A percentile compares a stretch with the other conserved stretches of the same genome.
These are phyloP conservation scores for Pezicula carpinea DNA, from an alignment of 2,329 filamentous ascomycete species.

Conservation along the genomic window DNA sequence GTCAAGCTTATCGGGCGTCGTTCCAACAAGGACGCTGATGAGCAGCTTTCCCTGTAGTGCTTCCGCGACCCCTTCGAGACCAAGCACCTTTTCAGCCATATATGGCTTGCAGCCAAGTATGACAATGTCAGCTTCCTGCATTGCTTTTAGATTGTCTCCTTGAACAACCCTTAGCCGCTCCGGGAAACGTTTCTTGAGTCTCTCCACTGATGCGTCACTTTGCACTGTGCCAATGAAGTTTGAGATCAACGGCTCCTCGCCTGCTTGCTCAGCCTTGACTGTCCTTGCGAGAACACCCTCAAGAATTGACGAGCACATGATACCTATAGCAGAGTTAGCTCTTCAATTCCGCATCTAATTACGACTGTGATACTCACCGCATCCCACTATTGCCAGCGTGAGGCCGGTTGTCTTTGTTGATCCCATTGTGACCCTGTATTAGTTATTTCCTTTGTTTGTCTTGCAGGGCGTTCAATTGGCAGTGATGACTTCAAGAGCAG, in stretches of 20 bases:
- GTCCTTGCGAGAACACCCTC: conserved; percentile 19
- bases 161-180: conserved; percentile 26
- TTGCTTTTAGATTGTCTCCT: conserved; percentile 62
- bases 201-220: conserved; percentile 32
- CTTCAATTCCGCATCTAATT: conserved; percentile 11
- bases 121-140: conserved; percentile 66
- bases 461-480: no score
- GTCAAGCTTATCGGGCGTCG: conserved; percentile 67
- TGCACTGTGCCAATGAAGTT: conserved; percentile 38
- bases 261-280: conserved; percentile 6
- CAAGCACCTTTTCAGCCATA: conserved; percentile 65
- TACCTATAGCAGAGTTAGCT: conserved; percentile 14
- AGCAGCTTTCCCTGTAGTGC: conserved; percentile 77
- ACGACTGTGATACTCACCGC: conserved; percentile 16
- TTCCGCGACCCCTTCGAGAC: conserved; percentile 61
- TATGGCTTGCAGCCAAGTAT: conserved; percentile 80
- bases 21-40: conserved; percentile 76
- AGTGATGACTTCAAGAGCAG: no score
- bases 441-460: background rate
- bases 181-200: conserved; percentile 29
- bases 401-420: conserved; percentile 3
- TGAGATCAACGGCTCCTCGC: conserved; percentile 16
- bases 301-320: conserved; percentile 24
- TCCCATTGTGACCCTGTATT: conserved; percentile 1
- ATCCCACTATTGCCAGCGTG: conserved; percentile 18